Conservation (phyloP, 2,329 filamentous ascomycete species). For the Magnaporthiopsis poae region DNA sequence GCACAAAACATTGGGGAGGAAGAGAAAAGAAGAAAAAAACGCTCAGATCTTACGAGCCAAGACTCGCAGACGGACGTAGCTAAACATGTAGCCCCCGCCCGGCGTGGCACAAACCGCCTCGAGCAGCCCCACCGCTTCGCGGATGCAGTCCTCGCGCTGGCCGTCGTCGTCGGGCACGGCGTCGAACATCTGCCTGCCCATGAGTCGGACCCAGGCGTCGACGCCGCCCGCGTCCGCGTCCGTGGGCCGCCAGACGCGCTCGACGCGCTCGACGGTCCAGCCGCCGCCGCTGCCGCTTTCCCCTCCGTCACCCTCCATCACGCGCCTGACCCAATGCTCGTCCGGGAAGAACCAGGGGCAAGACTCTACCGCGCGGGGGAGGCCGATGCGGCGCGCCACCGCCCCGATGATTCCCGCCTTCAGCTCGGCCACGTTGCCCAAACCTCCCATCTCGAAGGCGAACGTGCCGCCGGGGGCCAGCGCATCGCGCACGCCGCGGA, state of each 20-base stretch:
- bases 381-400: constrained; percentile 39
- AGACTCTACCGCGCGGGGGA: constrained; percentile 36
- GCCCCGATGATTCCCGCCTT: constrained; percentile 46
- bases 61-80: constrained; percentile 36
- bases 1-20: too few species aligned
- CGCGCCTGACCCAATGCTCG: constrained; percentile 43
- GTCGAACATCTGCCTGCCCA: constrained; percentile 51
- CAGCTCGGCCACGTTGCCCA: constrained; percentile 58
- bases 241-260: constrained; percentile 58
- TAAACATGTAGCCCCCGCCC: constrained; percentile 45
- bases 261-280: constrained; percentile 40
- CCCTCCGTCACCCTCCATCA: constrained; percentile 21
- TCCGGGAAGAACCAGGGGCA: constrained; percentile 67
- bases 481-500: constrained; percentile 39
- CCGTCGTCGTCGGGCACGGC: constrained; percentile 29
- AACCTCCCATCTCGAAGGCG: constrained; percentile 62
- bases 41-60: constrained; percentile 15
- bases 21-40: too few species aligned
- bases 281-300: constrained; percentile 27
- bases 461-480: constrained; percentile 49
- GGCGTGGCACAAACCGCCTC: constrained; percentile 44
- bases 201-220: constrained; percentile 56
- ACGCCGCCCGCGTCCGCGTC: constrained; percentile 48
- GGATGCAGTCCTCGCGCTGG: constrained; percentile 42
- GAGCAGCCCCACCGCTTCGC: constrained; percentile 45